Conservation (phyloP, 495 filamentous ascomycete genomes). For the Sabuloglossum arenarium region DNA sequence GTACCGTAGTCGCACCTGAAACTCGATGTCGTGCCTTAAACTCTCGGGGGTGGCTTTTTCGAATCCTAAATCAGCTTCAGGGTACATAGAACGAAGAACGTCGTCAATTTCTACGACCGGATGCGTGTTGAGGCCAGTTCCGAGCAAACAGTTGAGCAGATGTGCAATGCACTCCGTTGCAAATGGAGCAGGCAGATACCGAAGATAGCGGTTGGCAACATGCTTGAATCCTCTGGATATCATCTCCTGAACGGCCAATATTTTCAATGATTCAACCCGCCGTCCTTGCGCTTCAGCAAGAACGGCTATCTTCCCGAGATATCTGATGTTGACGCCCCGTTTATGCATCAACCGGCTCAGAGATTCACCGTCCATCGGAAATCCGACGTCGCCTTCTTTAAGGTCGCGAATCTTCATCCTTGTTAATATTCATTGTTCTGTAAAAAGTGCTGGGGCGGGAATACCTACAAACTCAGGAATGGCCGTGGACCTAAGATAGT, state of each 20-base stretch:
- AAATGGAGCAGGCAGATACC: slow-evolving; percentile 58
- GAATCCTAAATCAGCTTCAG: slow-evolving; percentile 66
- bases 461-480: slow-evolving; percentile 40
- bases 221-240: slow-evolving; percentile 89
- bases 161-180: slow-evolving; percentile 61
- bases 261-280: slow-evolving; percentile 54
- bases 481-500: slow-evolving; percentile 47
- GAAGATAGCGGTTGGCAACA: slow-evolving; percentile 55
- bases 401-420: slow-evolving; percentile 47
- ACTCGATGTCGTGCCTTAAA: slow-evolving; percentile 46
- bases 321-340: slow-evolving; percentile 91
- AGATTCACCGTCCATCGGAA: slow-evolving; percentile 94
- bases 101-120: slow-evolving; percentile 63
- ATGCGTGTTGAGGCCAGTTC: slow-evolving; percentile 48
- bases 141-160: slow-evolving; percentile 85
- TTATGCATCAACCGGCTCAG: slow-evolving; percentile 81
- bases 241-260: slow-evolving; percentile 76
- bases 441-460: not conserved
- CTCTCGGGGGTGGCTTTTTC: slow-evolving; percentile 50
- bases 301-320: slow-evolving; percentile 64
- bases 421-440: not conserved
- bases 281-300: slow-evolving; percentile 43
- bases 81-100: slow-evolving; percentile 48
- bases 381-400: slow-evolving; percentile 79
- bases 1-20: slow-evolving; percentile 52